Base-by-base conservation (phyloP, 345 rosid species). In the Camelina hispida region DNA sequence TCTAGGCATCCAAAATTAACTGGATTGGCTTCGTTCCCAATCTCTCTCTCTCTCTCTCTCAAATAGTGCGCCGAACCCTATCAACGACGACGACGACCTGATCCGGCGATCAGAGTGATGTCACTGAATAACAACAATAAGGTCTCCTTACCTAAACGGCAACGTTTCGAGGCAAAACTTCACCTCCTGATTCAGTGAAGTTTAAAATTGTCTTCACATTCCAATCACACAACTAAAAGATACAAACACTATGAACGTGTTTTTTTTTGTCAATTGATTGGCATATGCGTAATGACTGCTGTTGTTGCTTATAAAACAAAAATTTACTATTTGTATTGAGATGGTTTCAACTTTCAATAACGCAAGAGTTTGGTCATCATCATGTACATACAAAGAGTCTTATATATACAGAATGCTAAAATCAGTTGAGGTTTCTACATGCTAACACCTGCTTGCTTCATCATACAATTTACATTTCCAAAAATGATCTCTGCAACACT, bases 1-100 rank as follows among this genome's bases (percentile, higher is more conserved):
- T 35, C 75, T 71, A 38, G 14, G 32, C 73, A 69, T 68, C 73
- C 38, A 68, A 66, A 50, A 25, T 25, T 3, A 25, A 25, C 4
- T 4, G n/a, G 59, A 34, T 68, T 22, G 11, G 53, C 18, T 23
- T 66, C 30, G 7, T 8, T 32, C 44, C 15, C 37, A 22, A 51
- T 47, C 47, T 42, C 47, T 42, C 46, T 42, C 42, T 47, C 22
- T n/a, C 18, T 46, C 52, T 14, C 18, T 3, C 25, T 51, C 55
- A 20, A 48, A 16, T 5, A 16, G 6, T 53, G 67, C 35, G 67
- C 30, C 48, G 30, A 64, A 64, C 58, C 70, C 44, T 48, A 66
- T 15, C 50, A 37, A 22, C 62, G 53, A 43, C 42, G 52, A 25
- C 18, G 55, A 42, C 17, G 28, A 25, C 28, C 28, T 69, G 50